A percentile compares a stretch with the other conserved stretches of the same genome.
phyloP scores from a whole-genome alignment of 129 eudicot species.

The Artemisia tridentata region DNA sequence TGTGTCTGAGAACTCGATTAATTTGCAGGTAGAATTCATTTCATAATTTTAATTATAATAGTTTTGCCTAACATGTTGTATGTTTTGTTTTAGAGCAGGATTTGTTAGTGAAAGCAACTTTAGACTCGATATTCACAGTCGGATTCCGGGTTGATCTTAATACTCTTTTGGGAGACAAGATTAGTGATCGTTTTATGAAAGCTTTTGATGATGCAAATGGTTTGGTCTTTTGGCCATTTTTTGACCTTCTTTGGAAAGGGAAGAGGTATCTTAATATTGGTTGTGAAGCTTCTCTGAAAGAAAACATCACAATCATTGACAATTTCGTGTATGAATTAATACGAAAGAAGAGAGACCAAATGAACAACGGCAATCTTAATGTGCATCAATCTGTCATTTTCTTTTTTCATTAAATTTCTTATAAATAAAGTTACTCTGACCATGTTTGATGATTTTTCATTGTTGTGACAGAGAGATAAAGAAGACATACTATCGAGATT shows the following conservation, averaged over 20 bases:
- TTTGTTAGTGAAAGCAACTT: constrained; percentile 9
- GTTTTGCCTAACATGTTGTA: background rate
- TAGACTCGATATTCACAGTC: constrained; percentile 13
- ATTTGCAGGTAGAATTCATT: background rate
- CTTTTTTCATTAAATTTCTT: no score
- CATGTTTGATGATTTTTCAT: background rate
- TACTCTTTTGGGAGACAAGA: constrained; percentile 1
- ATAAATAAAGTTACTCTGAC: no score
- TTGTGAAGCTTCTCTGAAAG: constrained; percentile 13
- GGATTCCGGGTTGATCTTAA: constrained; percentile 13
- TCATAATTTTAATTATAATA: background rate
- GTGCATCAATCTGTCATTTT: no score
- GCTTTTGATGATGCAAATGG: constrained; percentile 4
- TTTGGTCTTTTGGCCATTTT: constrained; percentile 1
- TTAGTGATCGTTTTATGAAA: constrained; percentile 1
- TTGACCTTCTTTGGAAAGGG: background rate
- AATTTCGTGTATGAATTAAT: constrained; percentile 2
- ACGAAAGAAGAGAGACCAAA: constrained; percentile 18
- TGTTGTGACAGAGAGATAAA: background rate
- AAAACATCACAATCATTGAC: constrained; percentile 40
- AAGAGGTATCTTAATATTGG: constrained; percentile 6
- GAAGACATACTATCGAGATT: background rate
- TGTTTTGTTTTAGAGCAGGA: background rate
- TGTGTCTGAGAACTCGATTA: background rate
- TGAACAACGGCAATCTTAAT: constrained; percentile 28